Evolutionary conservation across 192 early-diverging fungal species (phyloP).

Genomic region (Coemansia sp.): DNA sequence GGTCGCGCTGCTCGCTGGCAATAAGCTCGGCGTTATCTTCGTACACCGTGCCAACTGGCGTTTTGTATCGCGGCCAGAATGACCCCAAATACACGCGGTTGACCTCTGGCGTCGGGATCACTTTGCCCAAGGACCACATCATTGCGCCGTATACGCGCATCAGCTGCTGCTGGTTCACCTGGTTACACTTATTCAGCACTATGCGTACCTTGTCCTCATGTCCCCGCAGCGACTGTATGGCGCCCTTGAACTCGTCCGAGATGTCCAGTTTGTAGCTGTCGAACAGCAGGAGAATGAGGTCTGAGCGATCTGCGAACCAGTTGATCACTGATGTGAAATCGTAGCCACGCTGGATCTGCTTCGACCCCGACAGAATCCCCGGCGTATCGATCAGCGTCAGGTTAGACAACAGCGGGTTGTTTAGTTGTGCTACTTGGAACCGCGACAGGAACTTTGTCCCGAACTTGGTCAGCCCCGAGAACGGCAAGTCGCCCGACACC

Average conservation of each 20-base stretch:
- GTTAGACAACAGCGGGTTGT: constrained; percentile 74
- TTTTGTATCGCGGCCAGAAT: constrained; percentile 70
- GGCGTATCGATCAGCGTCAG: constrained; percentile 92
- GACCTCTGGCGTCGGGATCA: constrained; percentile 87
- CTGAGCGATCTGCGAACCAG: constrained; percentile 86
- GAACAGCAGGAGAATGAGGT: constrained; percentile 84
- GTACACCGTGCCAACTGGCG: constrained; percentile 66
- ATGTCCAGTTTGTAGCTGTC: constrained; percentile 91
- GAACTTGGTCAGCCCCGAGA: constrained; percentile 76
- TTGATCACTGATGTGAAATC: constrained; percentile 79
- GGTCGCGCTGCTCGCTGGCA: constrained; percentile 73
- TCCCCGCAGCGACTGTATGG: constrained; percentile 73
- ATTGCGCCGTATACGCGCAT: constrained; percentile 91
- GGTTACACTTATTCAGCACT: constrained; percentile 88
- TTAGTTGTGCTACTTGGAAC: constrained; percentile 83
- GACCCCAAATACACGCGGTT: constrained; percentile 81
- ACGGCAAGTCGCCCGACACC: constrained; percentile 79
- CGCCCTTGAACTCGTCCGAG: constrained; percentile 83
- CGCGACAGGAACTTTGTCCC: constrained; percentile 79
- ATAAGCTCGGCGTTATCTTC: constrained; percentile 73
- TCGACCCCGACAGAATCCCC: constrained; percentile 84
- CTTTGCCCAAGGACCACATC: constrained; percentile 92
- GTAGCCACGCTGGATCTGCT: constrained; percentile 82
- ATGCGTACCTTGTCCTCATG: constrained; percentile 87
- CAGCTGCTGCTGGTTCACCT: constrained; percentile 82